Evolutionary conservation across 306 rosid genomes (phyloP).

Genomic region (Psophocarpus tetragonolobus): DNA sequence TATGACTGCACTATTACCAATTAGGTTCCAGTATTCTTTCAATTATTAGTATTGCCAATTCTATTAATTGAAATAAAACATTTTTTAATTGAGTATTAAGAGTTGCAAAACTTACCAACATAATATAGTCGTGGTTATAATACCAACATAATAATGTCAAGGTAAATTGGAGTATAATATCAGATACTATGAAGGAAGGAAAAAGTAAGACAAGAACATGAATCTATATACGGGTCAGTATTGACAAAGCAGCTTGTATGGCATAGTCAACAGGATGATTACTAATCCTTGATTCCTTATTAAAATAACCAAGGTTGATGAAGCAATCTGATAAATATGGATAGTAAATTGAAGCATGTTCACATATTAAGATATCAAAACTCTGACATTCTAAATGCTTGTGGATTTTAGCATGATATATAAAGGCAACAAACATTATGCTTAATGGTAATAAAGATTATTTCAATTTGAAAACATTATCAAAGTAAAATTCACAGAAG

Average conservation of each 20-base stretch:
- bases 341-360: not conserved
- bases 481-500: conserved; percentile 4
- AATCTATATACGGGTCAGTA: not conserved
- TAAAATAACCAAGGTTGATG: conserved; percentile 8
- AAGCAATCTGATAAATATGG: not conserved
- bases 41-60: not conserved
- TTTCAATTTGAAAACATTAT: not conserved
- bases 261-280: not conserved
- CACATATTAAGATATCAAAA: conserved; percentile 9
- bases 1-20: not conserved
- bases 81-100: not conserved
- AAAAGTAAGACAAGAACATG: not conserved
- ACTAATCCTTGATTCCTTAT: not conserved
- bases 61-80: not conserved
- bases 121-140: not conserved
- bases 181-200: not conserved
- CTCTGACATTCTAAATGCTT: not conserved
- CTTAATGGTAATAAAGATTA: not conserved
- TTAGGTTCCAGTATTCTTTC: not conserved
- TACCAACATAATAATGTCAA: not conserved
- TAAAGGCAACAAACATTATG: conserved; percentile 2
- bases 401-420: not conserved
- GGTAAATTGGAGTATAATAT: not conserved
- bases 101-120: not conserved
- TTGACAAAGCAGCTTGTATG: not conserved